Conservation (phyloP, 108 stramenopile species). For the Fistulifera pelliculosa region DNA sequence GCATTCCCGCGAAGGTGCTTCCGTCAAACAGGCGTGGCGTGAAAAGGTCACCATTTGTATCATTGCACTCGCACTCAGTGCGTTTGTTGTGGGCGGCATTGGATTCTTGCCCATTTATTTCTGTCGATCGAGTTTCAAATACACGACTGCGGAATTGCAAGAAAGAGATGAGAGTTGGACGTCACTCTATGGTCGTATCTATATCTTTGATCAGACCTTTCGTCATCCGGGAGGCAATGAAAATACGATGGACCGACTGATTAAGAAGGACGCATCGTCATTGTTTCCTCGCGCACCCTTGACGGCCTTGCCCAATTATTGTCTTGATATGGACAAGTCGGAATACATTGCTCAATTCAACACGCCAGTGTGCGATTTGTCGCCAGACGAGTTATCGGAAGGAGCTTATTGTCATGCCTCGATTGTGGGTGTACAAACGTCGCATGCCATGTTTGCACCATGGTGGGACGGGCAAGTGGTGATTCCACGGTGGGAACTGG, state of each 20-base stretch:
- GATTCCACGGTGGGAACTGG: conserved; percentile 14
- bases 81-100: conserved; percentile 31
- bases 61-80: neutral
- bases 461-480: conserved; percentile 12
- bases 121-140: neutral
- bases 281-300: conserved; percentile 34
- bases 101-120: neutral
- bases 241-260: conserved; percentile 10
- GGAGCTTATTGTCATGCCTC: conserved; percentile 23
- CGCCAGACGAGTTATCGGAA: conserved; percentile 27
- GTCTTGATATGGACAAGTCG: conserved; percentile 18
- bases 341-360: conserved; percentile 14
- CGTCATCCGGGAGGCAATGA: conserved; percentile 25
- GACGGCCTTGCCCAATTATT: conserved; percentile 18
- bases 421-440: conserved; percentile 21
- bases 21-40: conserved; percentile 4
- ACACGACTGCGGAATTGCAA: conserved; percentile 2
- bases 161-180: conserved; percentile 35
- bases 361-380: conserved; percentile 19
- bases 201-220: conserved; percentile 24
- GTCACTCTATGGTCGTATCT: conserved; percentile 32
- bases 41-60: conserved; percentile 11
- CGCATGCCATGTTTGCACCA: conserved; percentile 3
- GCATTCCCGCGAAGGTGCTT: conserved; percentile 25
- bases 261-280: conserved; percentile 23